Percentiles rank a stretch among this genome's conserved stretches.
phyloP scores from a whole-genome alignment of 2,329 filamentous ascomycete species.

The Orbilia ellipsospora region DNA sequence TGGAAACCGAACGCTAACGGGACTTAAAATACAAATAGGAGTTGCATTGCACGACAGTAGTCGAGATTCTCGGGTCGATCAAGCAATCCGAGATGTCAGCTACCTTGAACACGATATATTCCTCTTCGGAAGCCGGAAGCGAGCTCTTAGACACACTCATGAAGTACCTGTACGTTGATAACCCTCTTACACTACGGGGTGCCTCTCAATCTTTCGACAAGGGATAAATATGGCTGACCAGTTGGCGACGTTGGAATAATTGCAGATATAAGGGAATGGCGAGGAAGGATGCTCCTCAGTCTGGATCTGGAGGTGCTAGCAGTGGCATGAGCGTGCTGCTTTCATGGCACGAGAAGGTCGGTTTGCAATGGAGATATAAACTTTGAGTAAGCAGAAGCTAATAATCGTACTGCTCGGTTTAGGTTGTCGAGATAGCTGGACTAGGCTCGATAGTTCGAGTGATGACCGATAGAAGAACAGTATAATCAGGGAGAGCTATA shows the following conservation, averaged over 20 bases:
- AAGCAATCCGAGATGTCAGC: conserved; percentile 95
- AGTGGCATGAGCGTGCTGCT: conserved; percentile 95
- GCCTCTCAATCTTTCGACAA: neutral
- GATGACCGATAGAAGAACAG: conserved; percentile 95
- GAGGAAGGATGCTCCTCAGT: conserved; percentile 48
- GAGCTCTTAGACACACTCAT: conserved; percentile 92
- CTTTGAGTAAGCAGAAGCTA: conserved; percentile 5
- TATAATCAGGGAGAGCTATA: conserved; percentile 66
- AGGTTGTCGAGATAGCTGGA: conserved; percentile 83
- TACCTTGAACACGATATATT: conserved; percentile 82
- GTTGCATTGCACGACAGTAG: conserved; percentile 84
- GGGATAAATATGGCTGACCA: neutral
- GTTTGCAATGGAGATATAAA: neutral
- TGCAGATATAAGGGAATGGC: conserved; percentile 51
- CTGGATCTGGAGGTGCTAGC: conserved; percentile 70
- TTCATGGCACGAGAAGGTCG: conserved; percentile 97
- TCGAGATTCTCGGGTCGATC: conserved; percentile 94
- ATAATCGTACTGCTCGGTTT: neutral
- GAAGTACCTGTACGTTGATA: conserved; percentile 85
- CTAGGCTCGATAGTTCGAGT: conserved; percentile 90
- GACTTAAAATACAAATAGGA: conserved; percentile 68
- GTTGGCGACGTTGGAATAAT: conserved; percentile 45
- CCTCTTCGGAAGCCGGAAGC: conserved; percentile 76
- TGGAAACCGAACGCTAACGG: conserved; percentile 52
- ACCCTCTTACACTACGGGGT: no score